Evolutionary conservation across 805 yeast genomes (phyloP).

Genomic region (Cyberlindnera maclurae): DNA sequence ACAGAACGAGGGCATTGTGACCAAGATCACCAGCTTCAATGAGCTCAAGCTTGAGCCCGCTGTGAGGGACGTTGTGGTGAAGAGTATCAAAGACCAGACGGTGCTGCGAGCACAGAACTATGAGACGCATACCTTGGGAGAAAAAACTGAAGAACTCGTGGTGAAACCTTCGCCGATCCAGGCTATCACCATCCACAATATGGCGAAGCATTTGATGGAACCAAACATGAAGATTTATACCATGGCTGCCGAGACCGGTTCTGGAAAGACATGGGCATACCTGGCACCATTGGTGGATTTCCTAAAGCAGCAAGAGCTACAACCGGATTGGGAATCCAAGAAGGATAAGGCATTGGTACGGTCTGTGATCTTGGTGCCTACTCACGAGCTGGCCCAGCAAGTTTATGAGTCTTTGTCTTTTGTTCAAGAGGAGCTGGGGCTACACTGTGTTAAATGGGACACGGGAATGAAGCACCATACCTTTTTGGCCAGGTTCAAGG

Average conservation of each 20-base stretch:
- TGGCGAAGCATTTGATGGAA: slow-evolving; percentile 27
- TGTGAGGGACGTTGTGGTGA: slow-evolving; percentile 52
- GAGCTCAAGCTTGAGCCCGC: slow-evolving; percentile 60
- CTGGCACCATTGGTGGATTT: slow-evolving; percentile 68
- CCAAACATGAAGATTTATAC: slow-evolving; percentile 54
- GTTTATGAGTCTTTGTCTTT: slow-evolving; percentile 42
- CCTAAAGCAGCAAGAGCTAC: slow-evolving; percentile 46
- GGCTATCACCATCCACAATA: slow-evolving; percentile 51
- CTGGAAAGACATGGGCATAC: slow-evolving; percentile 94
- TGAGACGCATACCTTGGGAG: slow-evolving; percentile 8
- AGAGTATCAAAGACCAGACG: slow-evolving; percentile 44
- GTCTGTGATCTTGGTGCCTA: slow-evolving; percentile 78
- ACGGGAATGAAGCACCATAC: slow-evolving; percentile 47
- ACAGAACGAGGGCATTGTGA: slow-evolving; percentile 33
- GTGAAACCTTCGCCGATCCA: slow-evolving; percentile 75
- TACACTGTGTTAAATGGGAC: slow-evolving; percentile 55
- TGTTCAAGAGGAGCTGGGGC: slow-evolving; percentile 28
- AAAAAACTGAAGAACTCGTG: slow-evolving; percentile 9
- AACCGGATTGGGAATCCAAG: slow-evolving; percentile 25
- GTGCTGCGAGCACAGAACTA: slow-evolving; percentile 27
- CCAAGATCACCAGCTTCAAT: slow-evolving; percentile 56
- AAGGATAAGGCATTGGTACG: slow-evolving; percentile 43
- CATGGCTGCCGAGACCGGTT: slow-evolving; percentile 94
- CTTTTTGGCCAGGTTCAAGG: slow-evolving; percentile 39
- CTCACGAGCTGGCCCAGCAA: slow-evolving; percentile 82